Evolutionary conservation across 2,329 filamentous ascomycete genomes (phyloP), one percentile per base, ranked within the genome.

Genomic region (Fusarium sp.): DNA sequence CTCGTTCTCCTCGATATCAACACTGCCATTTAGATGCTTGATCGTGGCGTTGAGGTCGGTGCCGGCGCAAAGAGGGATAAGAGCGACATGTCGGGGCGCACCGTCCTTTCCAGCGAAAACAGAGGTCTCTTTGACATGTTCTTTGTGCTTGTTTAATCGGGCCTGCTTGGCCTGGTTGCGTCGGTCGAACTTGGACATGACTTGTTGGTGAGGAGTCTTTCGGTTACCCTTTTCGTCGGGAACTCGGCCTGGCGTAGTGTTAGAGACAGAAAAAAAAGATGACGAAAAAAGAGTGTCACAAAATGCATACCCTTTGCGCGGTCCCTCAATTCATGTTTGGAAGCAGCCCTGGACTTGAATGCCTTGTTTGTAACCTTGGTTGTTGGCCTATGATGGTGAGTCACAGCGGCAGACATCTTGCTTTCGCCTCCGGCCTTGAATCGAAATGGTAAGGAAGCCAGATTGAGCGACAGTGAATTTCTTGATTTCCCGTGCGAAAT

Each of bases 111-210:
- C 96, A n/a, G 87, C 81, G 75, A 99, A 99, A 21, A 99, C 83
- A 36, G 89, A 92, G 0, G 87, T 89, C 51, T 93, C 91, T 70
- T 91, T 91, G 46, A 91, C 85, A 75, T 96, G 91, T 73, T 96
- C 93, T 75, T 89, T 89, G 75, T 94, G 89, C 80, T 98, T 97
- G 71, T 89, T 85, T 65, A 91, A 83, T 74, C 95, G 92, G 78
- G 91, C 89, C 83, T 99, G 96, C 79, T 95, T 95, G 72, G 93
- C 92, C 83, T 97, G 93, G 79, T 99, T 98, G 73, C 93, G 90
- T 62, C 96, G 91, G 80, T 97, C 94, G 78, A 99, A 87, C 81
- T 98, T 99, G 60, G 94, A 97, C 92, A 97, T 95, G 81, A 97
- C 88, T 82, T 97, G 93, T 78, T 99, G 96, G 78, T 97, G 93